phyloP scores from a whole-genome alignment of 139 green algal genomes.

The Nannochloris sp. region DNA sequence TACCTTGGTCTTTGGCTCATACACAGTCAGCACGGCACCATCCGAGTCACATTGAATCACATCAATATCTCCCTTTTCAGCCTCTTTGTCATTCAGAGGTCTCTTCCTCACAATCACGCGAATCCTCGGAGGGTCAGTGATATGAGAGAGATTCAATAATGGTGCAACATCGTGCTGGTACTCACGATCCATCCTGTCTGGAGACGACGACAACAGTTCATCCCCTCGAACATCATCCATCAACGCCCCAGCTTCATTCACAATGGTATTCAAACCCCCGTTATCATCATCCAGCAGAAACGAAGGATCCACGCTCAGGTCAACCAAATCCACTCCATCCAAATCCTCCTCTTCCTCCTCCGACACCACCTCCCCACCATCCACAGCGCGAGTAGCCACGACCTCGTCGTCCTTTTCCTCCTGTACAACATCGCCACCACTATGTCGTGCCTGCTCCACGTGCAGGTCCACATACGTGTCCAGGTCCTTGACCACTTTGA shows the following conservation, averaged over 20 bases:
- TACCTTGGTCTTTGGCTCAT: slow-evolving; percentile 82
- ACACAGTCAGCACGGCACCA: slow-evolving; percentile 52
- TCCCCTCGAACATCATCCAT: too few relatives aligned
- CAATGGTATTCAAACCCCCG: too few relatives aligned
- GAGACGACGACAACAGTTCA: too few relatives aligned
- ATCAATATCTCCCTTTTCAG: slow-evolving; percentile 73
- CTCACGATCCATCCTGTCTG: not conserved
- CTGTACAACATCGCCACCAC: not conserved
- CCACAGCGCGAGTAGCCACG: not conserved
- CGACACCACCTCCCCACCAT: slow-evolving; percentile 2
- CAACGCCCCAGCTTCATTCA: too few relatives aligned
- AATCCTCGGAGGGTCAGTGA: slow-evolving; percentile 53
- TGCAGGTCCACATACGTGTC: slow-evolving; percentile 2
- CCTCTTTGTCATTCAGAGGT: slow-evolving; percentile 78
- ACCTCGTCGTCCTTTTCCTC: not conserved
- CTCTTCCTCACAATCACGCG: slow-evolving; percentile 89
- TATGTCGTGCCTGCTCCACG: not conserved
- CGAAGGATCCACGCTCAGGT: slow-evolving; percentile 3
- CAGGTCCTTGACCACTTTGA: slow-evolving; percentile 52
- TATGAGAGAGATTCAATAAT: not conserved
- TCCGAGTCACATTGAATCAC: slow-evolving; percentile 69
- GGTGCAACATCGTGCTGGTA: not conserved
- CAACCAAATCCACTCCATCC: slow-evolving; percentile 61
- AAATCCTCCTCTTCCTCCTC: slow-evolving; percentile 55
- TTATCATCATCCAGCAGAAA: not conserved